A percentile compares a stretch with the other conserved stretches of the same genome.
Evolutionary conservation across 495 filamentous ascomycete genomes (phyloP).

Genomic region (Tirmania nivea): DNA sequence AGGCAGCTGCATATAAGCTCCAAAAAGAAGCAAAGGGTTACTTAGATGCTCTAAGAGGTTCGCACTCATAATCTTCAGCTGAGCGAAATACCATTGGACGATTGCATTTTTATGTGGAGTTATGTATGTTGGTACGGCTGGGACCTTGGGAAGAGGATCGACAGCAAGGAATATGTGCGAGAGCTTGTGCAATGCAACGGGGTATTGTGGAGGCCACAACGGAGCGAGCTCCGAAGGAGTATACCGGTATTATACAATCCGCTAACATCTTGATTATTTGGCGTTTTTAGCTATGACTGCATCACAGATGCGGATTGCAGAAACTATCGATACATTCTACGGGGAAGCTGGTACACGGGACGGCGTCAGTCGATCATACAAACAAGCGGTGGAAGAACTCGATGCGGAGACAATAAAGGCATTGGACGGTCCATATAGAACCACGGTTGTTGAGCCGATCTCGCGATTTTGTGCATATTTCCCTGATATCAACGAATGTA

Average conservation of each 20-base stretch:
- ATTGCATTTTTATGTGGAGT: too few species aligned
- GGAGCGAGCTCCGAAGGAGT: not conserved
- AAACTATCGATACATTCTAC: constrained; percentile 98
- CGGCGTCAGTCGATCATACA: constrained; percentile 86
- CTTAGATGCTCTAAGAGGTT: constrained; percentile 78
- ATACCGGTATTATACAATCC: not conserved
- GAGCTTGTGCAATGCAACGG: too few species aligned
- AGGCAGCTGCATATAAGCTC: constrained; percentile 68
- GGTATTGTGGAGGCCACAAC: not conserved
- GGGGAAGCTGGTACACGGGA: constrained; percentile 86
- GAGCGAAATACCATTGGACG: not conserved
- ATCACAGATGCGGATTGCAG: constrained; percentile 96
- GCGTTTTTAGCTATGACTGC: constrained; percentile 68
- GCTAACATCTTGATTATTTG: not conserved
- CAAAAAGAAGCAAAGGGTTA: constrained; percentile 98
- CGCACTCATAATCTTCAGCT: not conserved
- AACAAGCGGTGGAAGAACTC: constrained; percentile 90
- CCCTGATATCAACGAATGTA: constrained; percentile 95
- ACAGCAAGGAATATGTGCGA: too few species aligned
- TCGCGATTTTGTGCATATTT: constrained; percentile 93
- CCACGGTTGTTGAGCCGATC: constrained; percentile 88
- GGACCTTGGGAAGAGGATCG: too few species aligned
- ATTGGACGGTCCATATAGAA: constrained; percentile 85
- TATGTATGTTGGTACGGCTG: too few species aligned
- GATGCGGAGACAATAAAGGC: constrained; percentile 98